Percentiles rank a stretch among this genome's conserved stretches.
phyloP scores from a whole-genome alignment of 768 basidiomycete genomes.

The Mycena pura region DNA sequence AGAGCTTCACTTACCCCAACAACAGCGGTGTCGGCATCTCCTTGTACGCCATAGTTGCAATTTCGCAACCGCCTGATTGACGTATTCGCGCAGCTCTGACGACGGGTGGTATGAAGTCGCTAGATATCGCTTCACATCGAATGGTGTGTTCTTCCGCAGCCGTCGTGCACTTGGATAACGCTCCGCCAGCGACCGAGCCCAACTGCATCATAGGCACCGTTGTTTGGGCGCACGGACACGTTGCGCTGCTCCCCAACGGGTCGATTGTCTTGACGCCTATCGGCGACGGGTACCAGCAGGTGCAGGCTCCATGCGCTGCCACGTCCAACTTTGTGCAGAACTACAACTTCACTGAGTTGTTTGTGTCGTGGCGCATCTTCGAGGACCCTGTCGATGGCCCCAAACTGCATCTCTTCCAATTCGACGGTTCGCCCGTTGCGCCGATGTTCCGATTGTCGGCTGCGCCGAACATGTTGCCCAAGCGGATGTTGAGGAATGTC shows the following conservation, averaged over 20 bases:
- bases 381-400: slow-evolving; percentile 64
- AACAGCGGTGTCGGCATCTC: slow-evolving; percentile 90
- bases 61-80: slow-evolving; percentile 12
- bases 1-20: slow-evolving; percentile 81
- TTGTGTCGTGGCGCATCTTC: slow-evolving; percentile 73
- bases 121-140: slow-evolving; percentile 87
- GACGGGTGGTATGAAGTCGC: slow-evolving; percentile 88
- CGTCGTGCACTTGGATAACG: slow-evolving; percentile 1
- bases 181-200: slow-evolving; percentile 72
- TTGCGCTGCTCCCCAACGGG: slow-evolving; percentile 71
- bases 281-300: slow-evolving; percentile 91
- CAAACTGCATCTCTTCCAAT: slow-evolving; percentile 80
- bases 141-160: slow-evolving; percentile 60
- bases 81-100: slow-evolving; percentile 53
- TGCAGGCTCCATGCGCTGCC: slow-evolving; percentile 93
- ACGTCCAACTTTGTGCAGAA: slow-evolving; percentile 85
- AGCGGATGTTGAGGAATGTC: slow-evolving; percentile 65
- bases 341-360: slow-evolving; percentile 81
- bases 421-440: slow-evolving; percentile 77
- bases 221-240: slow-evolving; percentile 90
- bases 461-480: slow-evolving; percentile 89
- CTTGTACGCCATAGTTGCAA: slow-evolving; percentile 66
- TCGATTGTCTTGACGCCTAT: slow-evolving; percentile 79
- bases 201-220: slow-evolving; percentile 90
- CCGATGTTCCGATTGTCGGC: slow-evolving; percentile 71